Base-by-base conservation (phyloP, 2,329 filamentous ascomycete genomes). In the Calonectria pauciramosa region DNA sequence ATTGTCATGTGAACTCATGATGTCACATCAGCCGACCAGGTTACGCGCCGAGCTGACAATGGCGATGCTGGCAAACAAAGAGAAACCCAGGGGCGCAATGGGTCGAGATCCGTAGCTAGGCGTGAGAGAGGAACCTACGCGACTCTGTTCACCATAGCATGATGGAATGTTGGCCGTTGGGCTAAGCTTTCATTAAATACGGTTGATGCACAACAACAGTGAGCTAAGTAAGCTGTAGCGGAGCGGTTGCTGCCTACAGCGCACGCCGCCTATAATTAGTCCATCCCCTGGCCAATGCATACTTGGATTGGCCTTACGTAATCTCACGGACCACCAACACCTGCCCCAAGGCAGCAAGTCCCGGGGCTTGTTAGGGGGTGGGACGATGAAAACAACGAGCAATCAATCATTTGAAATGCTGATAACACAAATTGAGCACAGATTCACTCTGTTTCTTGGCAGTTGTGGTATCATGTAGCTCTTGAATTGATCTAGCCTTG, bases 1-100 rank as follows among this genome's bases (percentile, higher is more conserved):
- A 44, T 60, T 47, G 63, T 44, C 59, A 51, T 73, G 72, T 23
- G 69, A 72, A 34, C 68, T 36, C 74, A 73, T 70, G 70, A 54
- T 74, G 69, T 67, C 71, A 60, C 60, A 64, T 72, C 26, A 47
- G 44, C 36, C 28, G n/a, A 47, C 44, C 36, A 13, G 36, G 8
- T 65, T 68, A 28, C 38, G 20, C 44, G 34, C 23, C 18, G 14
- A 16, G 28, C 16, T 44, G 51, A 32, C 51, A 36, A 32, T 30
- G 23, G 13, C 11, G 16, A 23, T 30, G 28, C 28, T 3, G 36
- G 49, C 10, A n/a, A 41, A 54, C 30, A 41, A 2, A 44, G 4
- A 20, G 28, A 26, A 10, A 47, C 18, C 26, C 20, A 65, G 13
- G 20, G 16, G 13, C 28, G 20, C 18, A 47, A 34, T 10, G 11